Conservation (phyloP, 2,329 filamentous ascomycete genomes). For the Arthrinium puccinioides region DNA sequence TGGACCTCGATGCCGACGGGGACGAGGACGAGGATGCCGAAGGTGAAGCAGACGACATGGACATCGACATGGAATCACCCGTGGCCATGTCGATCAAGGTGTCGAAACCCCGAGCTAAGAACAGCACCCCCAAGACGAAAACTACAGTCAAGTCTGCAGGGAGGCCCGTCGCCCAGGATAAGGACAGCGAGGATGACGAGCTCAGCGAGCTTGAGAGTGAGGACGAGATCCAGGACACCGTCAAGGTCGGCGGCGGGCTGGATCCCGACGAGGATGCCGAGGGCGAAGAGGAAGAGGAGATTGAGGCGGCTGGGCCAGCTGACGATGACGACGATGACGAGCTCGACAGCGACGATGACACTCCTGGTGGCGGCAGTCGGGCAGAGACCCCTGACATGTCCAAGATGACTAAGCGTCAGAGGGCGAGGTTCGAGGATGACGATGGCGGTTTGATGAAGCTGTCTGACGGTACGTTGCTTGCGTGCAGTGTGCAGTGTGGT, state of each 20-base stretch:
- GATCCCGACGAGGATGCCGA: constrained; percentile 31
- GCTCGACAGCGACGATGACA: constrained; percentile 32
- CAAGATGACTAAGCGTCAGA: constrained; percentile 55
- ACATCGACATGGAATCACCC: constrained; percentile 22
- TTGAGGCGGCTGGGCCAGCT: constrained; percentile 27
- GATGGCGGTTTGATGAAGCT: constrained; percentile 50
- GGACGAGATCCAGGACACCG: constrained; percentile 39
- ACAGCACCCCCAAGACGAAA: constrained; percentile 18
- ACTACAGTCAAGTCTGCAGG: constrained; percentile 14
- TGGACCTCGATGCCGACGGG: constrained; percentile 38
- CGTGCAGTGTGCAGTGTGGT: no score
- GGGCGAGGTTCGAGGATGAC: constrained; percentile 51
- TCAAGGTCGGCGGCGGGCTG: constrained; percentile 30
- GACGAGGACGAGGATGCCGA: constrained; percentile 37
- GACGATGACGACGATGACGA: constrained; percentile 21
- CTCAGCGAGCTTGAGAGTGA: constrained; percentile 48
- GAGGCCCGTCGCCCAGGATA: constrained; percentile 22
- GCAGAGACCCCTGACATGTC: constrained; percentile 46
- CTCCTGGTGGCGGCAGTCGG: no score
- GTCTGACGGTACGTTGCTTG: constrained; percentile 46
- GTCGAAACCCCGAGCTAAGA: constrained; percentile 31
- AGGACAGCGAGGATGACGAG: constrained; percentile 46
- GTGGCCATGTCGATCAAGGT: constrained; percentile 41
- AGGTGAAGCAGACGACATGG: constrained; percentile 45
- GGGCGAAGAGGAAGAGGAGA: constrained; percentile 36